These are phyloP conservation scores for Glycine latifolia DNA, from an alignment of 306 rosid genomes.

Conservation along the genomic window DNA sequence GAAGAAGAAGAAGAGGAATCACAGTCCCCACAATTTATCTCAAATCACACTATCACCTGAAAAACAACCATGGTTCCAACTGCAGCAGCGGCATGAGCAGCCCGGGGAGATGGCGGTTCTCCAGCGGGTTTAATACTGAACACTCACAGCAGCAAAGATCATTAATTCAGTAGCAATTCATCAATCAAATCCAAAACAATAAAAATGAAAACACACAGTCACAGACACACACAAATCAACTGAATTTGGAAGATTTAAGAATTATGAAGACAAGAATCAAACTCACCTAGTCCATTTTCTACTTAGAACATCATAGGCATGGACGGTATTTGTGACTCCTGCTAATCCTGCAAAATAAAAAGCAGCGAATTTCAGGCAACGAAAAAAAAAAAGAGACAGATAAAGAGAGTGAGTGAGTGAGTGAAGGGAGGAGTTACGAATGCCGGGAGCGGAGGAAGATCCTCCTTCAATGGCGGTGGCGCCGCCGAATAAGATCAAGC, in stretches of 20 bases:
- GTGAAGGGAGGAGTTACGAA: slow-evolving; percentile 53
- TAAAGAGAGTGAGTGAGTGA: neutral
- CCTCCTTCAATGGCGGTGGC: slow-evolving; percentile 99
- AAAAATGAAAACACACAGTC: neutral
- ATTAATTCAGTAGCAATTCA: slow-evolving; percentile 46
- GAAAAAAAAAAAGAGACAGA: neutral
- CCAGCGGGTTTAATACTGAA: slow-evolving; percentile 90
- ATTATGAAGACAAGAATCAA: slow-evolving; percentile 30
- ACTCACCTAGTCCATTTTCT: slow-evolving; percentile 97
- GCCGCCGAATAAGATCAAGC: slow-evolving; percentile 92
- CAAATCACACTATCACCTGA: slow-evolving; percentile 70
- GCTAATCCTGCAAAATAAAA: slow-evolving; percentile 69
- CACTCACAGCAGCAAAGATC: slow-evolving; percentile 44
- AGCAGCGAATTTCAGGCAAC: slow-evolving; percentile 16
- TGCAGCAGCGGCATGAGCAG: slow-evolving; percentile 95
- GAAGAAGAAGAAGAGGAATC: neutral
- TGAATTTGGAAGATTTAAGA: slow-evolving; percentile 3
- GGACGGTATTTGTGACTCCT: slow-evolving; percentile 94
- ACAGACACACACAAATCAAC: neutral
- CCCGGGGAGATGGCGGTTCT: slow-evolving; percentile 98
- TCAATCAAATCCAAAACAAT: neutral
- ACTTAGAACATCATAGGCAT: slow-evolving; percentile 80
- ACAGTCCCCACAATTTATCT: neutral
- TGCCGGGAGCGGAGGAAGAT: slow-evolving; percentile 89
- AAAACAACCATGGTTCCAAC: slow-evolving; percentile 99